phyloP scores from a whole-genome alignment of 2,329 filamentous ascomycete species.

The Exophiala phaeomuriformis region DNA sequence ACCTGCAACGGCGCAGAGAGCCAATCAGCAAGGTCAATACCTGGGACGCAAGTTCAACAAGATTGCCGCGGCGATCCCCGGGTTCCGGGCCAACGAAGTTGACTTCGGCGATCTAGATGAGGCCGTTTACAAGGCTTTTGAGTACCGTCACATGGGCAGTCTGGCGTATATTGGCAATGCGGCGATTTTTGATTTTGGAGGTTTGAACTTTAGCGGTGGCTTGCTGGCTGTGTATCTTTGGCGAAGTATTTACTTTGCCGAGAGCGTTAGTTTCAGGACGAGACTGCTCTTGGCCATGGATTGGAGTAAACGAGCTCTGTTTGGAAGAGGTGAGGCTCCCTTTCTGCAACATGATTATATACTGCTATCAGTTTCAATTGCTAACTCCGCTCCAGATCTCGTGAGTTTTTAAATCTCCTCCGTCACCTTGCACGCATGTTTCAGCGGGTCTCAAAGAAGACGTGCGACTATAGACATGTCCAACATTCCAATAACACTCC shows the following conservation, averaged over 20 bases:
- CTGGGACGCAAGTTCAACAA: constrained; percentile 92
- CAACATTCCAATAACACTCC: too few species aligned
- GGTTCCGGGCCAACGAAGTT: constrained; percentile 70
- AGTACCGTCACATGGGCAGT: constrained; percentile 85
- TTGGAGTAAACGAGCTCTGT: constrained; percentile 93
- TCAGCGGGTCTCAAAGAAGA: too few species aligned
- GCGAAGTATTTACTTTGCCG: constrained; percentile 93
- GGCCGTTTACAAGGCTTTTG: constrained; percentile 86
- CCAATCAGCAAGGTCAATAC: constrained; percentile 91
- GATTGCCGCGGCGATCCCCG: constrained; percentile 68
- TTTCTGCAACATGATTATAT: neutral
- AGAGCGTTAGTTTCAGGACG: constrained; percentile 90
- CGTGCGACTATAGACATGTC: too few species aligned
- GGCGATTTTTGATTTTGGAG: constrained; percentile 88
- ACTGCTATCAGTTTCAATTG: too few species aligned
- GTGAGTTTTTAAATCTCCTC: too few species aligned
- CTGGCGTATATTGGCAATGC: constrained; percentile 95
- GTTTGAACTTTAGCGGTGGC: constrained; percentile 71
- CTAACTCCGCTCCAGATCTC: too few species aligned
- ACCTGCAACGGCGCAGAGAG: constrained; percentile 90
- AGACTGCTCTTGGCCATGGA: constrained; percentile 90
- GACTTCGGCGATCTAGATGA: constrained; percentile 86
- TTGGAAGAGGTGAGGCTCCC: constrained; percentile 76
- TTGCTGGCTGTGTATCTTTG: constrained; percentile 92
- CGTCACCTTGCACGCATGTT: too few species aligned